A percentile compares a stretch with the other conserved stretches of the same genome.
These are phyloP conservation scores for Vigna reflexopilosa DNA, from an alignment of 306 rosid genomes.

Conservation along the genomic window DNA sequence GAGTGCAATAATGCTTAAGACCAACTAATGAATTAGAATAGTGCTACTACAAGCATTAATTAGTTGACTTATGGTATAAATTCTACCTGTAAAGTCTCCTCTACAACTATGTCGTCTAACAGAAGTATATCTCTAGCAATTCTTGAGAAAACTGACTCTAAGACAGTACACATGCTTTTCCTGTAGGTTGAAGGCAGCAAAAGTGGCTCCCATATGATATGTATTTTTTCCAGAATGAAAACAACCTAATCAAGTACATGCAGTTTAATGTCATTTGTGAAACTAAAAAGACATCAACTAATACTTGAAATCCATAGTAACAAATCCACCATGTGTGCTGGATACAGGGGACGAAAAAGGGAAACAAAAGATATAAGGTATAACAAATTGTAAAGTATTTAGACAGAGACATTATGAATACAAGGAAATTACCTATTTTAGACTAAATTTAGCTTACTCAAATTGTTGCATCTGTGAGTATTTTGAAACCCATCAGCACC, in stretches of 20 bases:
- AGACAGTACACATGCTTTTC: slow-evolving; percentile 77
- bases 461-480: slow-evolving; percentile 80
- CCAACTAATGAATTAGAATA: slow-evolving; percentile 36
- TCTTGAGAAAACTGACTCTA: slow-evolving; percentile 87
- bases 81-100: slow-evolving; percentile 88
- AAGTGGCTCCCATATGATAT: slow-evolving; percentile 94
- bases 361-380: slow-evolving; percentile 4
- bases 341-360: background rate
- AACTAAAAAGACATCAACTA: slow-evolving; percentile 33
- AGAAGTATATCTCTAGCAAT: slow-evolving; percentile 76
- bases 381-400: slow-evolving; percentile 24
- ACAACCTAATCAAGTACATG: slow-evolving; percentile 69
- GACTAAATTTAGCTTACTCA: slow-evolving; percentile 83
- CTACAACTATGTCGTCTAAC: slow-evolving; percentile 94
- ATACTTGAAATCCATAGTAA: slow-evolving; percentile 18
- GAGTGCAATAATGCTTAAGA: slow-evolving; percentile 42
- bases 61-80: background rate
- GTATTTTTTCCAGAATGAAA: slow-evolving; percentile 88
- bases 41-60: slow-evolving; percentile 20
- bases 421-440: slow-evolving; percentile 77
- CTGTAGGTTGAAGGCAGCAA: slow-evolving; percentile 81
- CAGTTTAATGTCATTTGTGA: slow-evolving; percentile 38
- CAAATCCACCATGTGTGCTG: background rate
- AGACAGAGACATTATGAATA: slow-evolving; percentile 18
- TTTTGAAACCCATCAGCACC: slow-evolving; percentile 94